Evolutionary conservation across 306 rosid species (phyloP).

Genomic region (Mucuna pruriens): DNA sequence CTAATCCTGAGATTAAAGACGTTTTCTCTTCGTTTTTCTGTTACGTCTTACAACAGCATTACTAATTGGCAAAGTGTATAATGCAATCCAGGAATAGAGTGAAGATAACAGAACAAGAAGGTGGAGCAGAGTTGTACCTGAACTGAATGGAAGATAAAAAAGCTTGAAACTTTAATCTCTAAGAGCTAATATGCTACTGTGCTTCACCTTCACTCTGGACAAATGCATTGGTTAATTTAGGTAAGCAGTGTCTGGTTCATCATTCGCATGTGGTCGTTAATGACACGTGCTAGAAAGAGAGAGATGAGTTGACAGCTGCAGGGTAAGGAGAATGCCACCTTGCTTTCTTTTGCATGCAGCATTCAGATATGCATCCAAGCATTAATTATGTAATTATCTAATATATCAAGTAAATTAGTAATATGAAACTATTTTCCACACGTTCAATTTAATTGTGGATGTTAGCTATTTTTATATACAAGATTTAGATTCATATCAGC

Average conservation of each 20-base stretch:
- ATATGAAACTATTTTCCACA: no score
- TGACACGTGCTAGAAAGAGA: conserved; percentile 26
- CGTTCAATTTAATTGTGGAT: no score
- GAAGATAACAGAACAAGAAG: neutral
- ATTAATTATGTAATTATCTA: neutral
- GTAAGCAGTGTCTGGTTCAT: neutral
- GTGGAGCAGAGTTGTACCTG: conserved; percentile 22
- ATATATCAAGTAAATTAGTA: no score
- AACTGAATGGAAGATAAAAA: neutral
- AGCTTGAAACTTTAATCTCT: conserved; percentile 8
- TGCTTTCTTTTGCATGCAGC: conserved; percentile 22
- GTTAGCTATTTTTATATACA: no score
- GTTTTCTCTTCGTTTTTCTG: conserved; percentile 11
- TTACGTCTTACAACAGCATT: neutral
- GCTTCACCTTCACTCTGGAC: neutral
- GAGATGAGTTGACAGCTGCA: conserved; percentile 19
- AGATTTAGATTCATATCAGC: no score
- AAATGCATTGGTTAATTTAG: neutral
- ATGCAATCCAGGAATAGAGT: neutral
- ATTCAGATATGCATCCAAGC: neutral
- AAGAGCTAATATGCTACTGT: neutral
- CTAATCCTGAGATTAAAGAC: neutral
- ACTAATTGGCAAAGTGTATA: neutral
- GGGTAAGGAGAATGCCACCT: conserved; percentile 16
- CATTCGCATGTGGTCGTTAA: neutral